Conservation (phyloP, 2,329 filamentous ascomycete genomes). For the Parascedosporium putredinis region DNA sequence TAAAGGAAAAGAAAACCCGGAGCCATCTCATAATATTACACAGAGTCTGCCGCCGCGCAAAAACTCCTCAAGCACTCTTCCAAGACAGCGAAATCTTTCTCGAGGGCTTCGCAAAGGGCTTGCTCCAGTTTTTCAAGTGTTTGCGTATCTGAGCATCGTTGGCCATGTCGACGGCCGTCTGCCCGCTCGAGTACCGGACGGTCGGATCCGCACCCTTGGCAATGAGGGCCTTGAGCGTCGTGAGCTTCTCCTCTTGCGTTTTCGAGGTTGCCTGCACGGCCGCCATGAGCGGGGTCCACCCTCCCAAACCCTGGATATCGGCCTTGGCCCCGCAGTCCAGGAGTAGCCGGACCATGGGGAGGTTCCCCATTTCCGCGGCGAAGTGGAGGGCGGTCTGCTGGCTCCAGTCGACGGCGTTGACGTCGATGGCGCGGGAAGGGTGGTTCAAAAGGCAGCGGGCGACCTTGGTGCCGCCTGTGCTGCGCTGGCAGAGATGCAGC, state of each 20-base stretch:
- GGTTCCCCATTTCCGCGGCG: slow-evolving; percentile 20
- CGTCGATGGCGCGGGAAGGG: slow-evolving; percentile 9
- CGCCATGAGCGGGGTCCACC: slow-evolving; percentile 16
- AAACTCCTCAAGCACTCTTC: background rate
- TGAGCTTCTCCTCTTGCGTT: slow-evolving; percentile 14
- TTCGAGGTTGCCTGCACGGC: slow-evolving; percentile 17
- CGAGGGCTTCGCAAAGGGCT: background rate
- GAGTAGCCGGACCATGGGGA: slow-evolving; percentile 17
- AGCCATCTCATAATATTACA: background rate
- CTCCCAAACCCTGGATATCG: slow-evolving; percentile 15
- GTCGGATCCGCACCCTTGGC: slow-evolving; percentile 14
- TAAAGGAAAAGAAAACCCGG: background rate
- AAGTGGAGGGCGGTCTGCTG: slow-evolving; percentile 20
- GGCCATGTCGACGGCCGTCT: slow-evolving; percentile 5
- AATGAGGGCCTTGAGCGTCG: slow-evolving; percentile 16
- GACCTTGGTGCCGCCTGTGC: slow-evolving; percentile 15
- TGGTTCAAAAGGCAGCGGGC: slow-evolving; percentile 16
- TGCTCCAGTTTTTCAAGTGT: background rate
- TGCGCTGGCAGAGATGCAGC: slow-evolving; percentile 18
- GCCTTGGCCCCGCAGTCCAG: slow-evolving; percentile 15
- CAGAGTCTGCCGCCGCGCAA: too few species aligned
- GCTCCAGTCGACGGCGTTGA: slow-evolving; percentile 15
- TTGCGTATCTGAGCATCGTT: slow-evolving; percentile 2
- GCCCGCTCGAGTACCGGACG: slow-evolving; percentile 9
- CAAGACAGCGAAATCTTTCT: slow-evolving; percentile 1